Percentiles rank a stretch among this genome's conserved stretches.
These are phyloP conservation scores for Podospora pseudoanserina DNA, from an alignment of 495 filamentous ascomycete species.

Conservation along the genomic window DNA sequence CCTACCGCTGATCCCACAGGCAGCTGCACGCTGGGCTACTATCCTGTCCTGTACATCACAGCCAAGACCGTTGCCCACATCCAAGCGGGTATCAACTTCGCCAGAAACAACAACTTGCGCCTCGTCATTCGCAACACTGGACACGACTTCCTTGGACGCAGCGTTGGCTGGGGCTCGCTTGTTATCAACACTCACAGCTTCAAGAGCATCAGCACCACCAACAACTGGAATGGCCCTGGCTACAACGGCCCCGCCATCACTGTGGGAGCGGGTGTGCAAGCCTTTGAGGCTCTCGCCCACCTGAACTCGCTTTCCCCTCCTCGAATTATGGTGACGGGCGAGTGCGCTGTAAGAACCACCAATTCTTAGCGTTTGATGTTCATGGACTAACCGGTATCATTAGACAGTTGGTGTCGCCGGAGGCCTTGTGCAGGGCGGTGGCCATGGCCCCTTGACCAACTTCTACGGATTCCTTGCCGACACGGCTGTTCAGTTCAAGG, in stretches of 20 bases:
- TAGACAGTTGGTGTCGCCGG: slow-evolving; percentile 50
- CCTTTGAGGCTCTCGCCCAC: slow-evolving; percentile 40
- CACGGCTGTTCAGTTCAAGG: slow-evolving; percentile 51
- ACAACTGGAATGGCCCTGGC: slow-evolving; percentile 34
- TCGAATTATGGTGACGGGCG: slow-evolving; percentile 49
- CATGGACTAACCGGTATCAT: slow-evolving; percentile 38
- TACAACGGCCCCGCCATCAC: slow-evolving; percentile 47
- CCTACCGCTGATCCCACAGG: slow-evolving; percentile 41
- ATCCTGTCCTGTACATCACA: slow-evolving; percentile 53
- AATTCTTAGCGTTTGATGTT: slow-evolving; percentile 29
- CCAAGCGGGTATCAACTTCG: slow-evolving; percentile 51
- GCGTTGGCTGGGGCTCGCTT: slow-evolving; percentile 56
- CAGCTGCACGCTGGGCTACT: slow-evolving; percentile 57
- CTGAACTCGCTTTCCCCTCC: slow-evolving; percentile 41
- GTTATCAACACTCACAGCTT: slow-evolving; percentile 63
- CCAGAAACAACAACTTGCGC: slow-evolving; percentile 53
- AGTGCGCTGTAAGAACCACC: slow-evolving; percentile 34
- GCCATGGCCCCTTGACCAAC: slow-evolving; percentile 52
- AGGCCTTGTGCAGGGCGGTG: slow-evolving; percentile 56
- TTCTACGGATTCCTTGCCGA: slow-evolving; percentile 54
- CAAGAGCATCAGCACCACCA: slow-evolving; percentile 45
- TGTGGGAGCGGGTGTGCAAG: slow-evolving; percentile 49
- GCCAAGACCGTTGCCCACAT: slow-evolving; percentile 44
- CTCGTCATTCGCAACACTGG: slow-evolving; percentile 65
- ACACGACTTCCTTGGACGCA: slow-evolving; percentile 56